A percentile compares a stretch with the other conserved stretches of the same genome.
These are phyloP conservation scores for Schrenkiella parvula DNA, from an alignment of 345 rosid species.

Conservation along the genomic window DNA sequence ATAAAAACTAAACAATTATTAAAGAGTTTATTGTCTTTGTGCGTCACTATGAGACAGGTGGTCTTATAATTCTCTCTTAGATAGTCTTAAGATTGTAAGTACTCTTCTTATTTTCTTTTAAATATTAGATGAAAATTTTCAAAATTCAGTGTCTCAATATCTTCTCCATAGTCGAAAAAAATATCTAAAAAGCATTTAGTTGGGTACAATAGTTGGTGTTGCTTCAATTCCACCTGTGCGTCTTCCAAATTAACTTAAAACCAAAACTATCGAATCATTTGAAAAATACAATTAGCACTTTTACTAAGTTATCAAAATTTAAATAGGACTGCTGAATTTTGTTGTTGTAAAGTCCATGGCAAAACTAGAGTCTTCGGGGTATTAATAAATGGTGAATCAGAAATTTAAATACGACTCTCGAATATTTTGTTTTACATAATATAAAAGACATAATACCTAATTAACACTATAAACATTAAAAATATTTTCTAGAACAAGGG, in stretches of 20 bases:
- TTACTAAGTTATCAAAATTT: neutral
- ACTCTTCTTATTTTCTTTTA: neutral
- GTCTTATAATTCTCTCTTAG: neutral
- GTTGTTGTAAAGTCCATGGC: neutral
- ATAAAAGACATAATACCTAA: neutral
- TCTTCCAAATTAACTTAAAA: neutral
- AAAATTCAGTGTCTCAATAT: neutral
- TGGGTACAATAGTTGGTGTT: neutral
- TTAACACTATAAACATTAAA: constrained; percentile 4
- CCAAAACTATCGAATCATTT: neutral
- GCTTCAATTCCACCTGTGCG: neutral
- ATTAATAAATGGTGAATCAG: neutral
- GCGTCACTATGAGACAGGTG: constrained; percentile 62
- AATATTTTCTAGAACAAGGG: neutral
- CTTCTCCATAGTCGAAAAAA: neutral
- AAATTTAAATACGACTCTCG: neutral
- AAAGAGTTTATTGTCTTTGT: constrained; percentile 29
- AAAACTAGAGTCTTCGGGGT: neutral
- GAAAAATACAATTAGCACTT: neutral
- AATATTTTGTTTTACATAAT: neutral
- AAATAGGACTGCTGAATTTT: neutral
- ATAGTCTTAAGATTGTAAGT: constrained; percentile 13
- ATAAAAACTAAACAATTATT: neutral
- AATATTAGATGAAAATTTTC: neutral
- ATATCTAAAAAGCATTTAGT: neutral